Conservation (phyloP, 176 grass and related monocot genomes). For the Musa troglodytarum region DNA sequence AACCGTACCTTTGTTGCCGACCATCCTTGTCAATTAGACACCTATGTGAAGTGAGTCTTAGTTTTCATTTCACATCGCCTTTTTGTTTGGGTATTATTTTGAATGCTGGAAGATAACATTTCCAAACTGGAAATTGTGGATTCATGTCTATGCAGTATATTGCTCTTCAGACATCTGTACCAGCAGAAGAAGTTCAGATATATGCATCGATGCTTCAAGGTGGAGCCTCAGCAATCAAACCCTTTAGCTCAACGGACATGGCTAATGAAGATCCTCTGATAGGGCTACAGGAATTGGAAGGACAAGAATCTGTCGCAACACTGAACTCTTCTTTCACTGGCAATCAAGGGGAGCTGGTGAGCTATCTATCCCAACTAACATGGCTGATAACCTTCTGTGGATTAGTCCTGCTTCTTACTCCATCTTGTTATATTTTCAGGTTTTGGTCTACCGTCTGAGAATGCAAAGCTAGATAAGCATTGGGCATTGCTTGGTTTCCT, state of each 20-base stretch:
- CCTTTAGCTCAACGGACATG: not conserved
- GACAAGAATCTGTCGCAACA: constrained; percentile 5
- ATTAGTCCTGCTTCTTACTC: not conserved
- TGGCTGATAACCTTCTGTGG: not conserved
- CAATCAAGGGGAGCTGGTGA: constrained; percentile 17
- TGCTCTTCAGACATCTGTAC: constrained; percentile 41
- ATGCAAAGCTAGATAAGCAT: not conserved
- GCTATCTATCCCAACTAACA: not conserved
- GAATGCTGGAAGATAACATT: not conserved
- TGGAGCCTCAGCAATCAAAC: not conserved
- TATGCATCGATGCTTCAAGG: constrained; percentile 23
- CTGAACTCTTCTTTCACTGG: not conserved
- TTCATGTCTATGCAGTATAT: constrained; percentile 32
- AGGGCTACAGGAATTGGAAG: constrained; percentile 5
- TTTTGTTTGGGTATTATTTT: not conserved
- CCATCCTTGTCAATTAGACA: constrained; percentile 48
- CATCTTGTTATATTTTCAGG: not conserved
- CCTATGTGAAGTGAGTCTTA: constrained; percentile 45
- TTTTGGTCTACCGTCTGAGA: constrained; percentile 5
- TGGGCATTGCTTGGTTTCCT: not conserved
- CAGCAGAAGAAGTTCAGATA: constrained; percentile 46
- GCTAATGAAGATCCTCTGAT: not conserved
- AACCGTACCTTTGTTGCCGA: constrained; percentile 51
- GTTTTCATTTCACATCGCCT: not conserved
- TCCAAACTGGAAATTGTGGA: constrained; percentile 13